Conservation (phyloP, 805 yeast genomes). For the Cyberlindnera saturnus region DNA sequence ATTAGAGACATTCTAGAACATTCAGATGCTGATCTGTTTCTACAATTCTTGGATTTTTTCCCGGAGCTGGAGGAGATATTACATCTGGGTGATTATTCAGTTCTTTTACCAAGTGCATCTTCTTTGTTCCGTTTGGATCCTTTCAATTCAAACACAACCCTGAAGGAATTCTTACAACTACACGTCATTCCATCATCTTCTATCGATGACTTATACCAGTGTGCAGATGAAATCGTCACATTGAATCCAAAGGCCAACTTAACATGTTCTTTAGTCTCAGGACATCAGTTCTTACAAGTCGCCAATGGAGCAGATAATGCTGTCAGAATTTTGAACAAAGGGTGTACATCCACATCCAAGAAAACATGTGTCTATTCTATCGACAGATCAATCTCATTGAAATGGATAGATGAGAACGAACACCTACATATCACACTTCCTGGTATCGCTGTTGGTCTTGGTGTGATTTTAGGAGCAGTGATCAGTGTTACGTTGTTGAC, state of each 20-base stretch:
- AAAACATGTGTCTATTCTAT: conserved; percentile 53
- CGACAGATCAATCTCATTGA: conserved; percentile 60
- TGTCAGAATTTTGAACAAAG: conserved; percentile 53
- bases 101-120: conserved; percentile 65
- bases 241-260: conserved; percentile 39
- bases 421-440: conserved; percentile 59
- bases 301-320: conserved; percentile 48
- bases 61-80: conserved; percentile 40
- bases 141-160: conserved; percentile 32
- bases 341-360: conserved; percentile 42
- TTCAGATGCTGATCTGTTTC: conserved; percentile 41
- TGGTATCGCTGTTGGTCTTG: conserved; percentile 60
- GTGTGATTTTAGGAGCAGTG: conserved; percentile 56
- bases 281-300: conserved; percentile 31
- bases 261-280: conserved; percentile 33
- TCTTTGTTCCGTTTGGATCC: conserved; percentile 49
- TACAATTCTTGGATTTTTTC: conserved; percentile 39
- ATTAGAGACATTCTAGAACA: conserved; percentile 50
- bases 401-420: conserved; percentile 49
- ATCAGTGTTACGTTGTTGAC: conserved; percentile 28
- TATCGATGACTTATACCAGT: conserved; percentile 38
- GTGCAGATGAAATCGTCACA: conserved; percentile 44
- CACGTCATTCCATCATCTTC: conserved; percentile 66
- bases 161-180: conserved; percentile 52
- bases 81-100: conserved; percentile 38